Percentiles rank a stretch among this genome's conserved stretches.
These are phyloP conservation scores for Dactylellina drechsleri DNA, from an alignment of 2,329 filamentous ascomycete genomes.

Conservation along the genomic window DNA sequence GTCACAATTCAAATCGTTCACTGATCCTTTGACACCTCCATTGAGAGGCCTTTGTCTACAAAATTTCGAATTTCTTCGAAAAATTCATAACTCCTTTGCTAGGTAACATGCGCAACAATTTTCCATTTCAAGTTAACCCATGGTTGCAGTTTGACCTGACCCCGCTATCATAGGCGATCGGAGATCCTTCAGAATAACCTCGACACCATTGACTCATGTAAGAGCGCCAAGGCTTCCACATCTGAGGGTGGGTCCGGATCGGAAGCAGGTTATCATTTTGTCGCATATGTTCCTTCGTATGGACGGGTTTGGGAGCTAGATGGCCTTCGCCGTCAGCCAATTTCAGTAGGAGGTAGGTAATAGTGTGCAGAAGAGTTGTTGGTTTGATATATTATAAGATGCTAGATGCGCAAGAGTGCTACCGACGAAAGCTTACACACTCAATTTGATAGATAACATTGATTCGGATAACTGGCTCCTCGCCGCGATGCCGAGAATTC, in stretches of 20 bases:
- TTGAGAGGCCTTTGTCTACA: constrained; percentile 80
- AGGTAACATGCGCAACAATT: constrained; percentile 62
- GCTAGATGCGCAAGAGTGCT: neutral
- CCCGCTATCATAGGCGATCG: constrained; percentile 24
- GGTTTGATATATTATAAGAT: neutral
- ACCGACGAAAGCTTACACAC: neutral
- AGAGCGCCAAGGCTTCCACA: constrained; percentile 61
- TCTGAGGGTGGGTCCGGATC: constrained; percentile 64
- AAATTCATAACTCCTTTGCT: constrained; percentile 88
- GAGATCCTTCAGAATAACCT: constrained; percentile 68
- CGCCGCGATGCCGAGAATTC: constrained; percentile 41
- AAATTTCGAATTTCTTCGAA: constrained; percentile 78
- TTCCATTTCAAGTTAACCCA: neutral
- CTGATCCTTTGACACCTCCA: constrained; percentile 73
- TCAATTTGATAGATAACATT: constrained; percentile 53
- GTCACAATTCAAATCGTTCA: constrained; percentile 76
- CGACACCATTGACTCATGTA: constrained; percentile 64
- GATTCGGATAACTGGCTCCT: constrained; percentile 25
- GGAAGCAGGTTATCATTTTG: constrained; percentile 83
- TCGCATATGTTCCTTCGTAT: constrained; percentile 83
- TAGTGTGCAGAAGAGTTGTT: neutral
- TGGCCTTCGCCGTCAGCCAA: constrained; percentile 78
- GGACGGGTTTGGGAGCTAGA: constrained; percentile 87
- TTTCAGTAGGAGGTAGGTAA: constrained; percentile 67
- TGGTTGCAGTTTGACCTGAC: too few relatives aligned